phyloP scores from a whole-genome alignment of 78 protist species.

The Capsaspora owczarzaki region DNA sequence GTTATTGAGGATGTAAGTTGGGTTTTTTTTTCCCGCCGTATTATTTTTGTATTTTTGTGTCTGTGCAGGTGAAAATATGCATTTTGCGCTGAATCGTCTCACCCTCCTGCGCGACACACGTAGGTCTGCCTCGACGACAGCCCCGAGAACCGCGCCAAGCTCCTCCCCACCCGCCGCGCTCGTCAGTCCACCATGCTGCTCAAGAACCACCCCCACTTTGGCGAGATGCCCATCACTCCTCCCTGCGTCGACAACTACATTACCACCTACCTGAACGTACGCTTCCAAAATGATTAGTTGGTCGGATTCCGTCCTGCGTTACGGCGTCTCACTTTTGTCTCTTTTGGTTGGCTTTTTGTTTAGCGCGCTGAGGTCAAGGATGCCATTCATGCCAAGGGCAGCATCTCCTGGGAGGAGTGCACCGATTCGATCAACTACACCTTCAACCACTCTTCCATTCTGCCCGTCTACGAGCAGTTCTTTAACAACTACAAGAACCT shows the following conservation, averaged over 20 bases:
- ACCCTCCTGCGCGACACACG: too few species aligned
- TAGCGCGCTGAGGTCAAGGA: not conserved
- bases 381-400: not conserved
- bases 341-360: not conserved
- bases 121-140: too few species aligned
- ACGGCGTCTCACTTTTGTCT: not conserved
- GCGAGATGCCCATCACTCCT: not conserved
- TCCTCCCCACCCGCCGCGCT: too few species aligned
- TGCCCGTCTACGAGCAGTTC: not conserved
- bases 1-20: too few species aligned
- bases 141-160: too few species aligned
- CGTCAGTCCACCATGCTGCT: too few species aligned
- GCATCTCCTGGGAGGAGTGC: conserved; percentile 2
- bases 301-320: not conserved
- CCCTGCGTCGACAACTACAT: not conserved
- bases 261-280: not conserved
- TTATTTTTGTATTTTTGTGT: too few species aligned
- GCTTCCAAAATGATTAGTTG: not conserved
- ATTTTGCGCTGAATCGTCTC: too few species aligned
- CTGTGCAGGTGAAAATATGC: too few species aligned
- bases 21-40: too few species aligned
- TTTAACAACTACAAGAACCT: not conserved
- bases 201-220: not conserved
- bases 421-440: not conserved
- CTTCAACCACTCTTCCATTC: not conserved